Conservation (phyloP, 192 early-diverging fungal species). For the Podila clonocystis region DNA sequence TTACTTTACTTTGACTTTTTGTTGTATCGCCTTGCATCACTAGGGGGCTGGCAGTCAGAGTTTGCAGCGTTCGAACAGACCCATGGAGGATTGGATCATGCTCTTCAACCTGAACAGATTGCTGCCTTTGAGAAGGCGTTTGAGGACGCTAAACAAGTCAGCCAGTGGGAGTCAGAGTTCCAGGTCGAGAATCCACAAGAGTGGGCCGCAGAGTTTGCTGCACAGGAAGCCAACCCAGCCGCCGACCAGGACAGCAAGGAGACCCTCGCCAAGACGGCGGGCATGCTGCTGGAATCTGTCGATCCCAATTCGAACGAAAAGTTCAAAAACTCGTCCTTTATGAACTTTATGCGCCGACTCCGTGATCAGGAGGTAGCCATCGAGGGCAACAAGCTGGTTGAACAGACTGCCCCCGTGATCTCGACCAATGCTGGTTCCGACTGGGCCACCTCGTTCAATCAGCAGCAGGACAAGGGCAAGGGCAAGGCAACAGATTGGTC, state of each 20-base stretch:
- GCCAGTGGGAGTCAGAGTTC: constrained; percentile 72
- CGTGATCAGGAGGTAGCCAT: constrained; percentile 89
- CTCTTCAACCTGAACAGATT: constrained; percentile 56
- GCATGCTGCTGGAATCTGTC: constrained; percentile 81
- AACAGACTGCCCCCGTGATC: constrained; percentile 44
- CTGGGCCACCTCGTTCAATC: constrained; percentile 46
- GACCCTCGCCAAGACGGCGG: constrained; percentile 84
- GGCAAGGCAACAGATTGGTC: constrained; percentile 42
- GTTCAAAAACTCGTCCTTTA: constrained; percentile 91
- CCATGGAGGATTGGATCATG: constrained; percentile 37
- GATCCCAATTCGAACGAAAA: constrained; percentile 86
- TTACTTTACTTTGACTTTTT: no score
- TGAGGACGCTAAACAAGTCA: constrained; percentile 64
- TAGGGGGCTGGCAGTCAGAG: constrained; percentile 53
- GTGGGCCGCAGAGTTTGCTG: constrained; percentile 67
- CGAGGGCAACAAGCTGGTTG: constrained; percentile 90
- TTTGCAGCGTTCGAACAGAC: constrained; percentile 76
- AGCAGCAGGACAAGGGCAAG: constrained; percentile 38
- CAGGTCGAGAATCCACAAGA: constrained; percentile 55
- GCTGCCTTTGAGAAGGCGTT: constrained; percentile 81
- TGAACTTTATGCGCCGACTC: constrained; percentile 93
- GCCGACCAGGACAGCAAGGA: constrained; percentile 62
- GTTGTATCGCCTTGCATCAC: neutral
- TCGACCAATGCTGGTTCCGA: constrained; percentile 11
- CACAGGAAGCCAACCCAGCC: constrained; percentile 53